These are phyloP conservation scores for Thermothielavioides terrestris DNA, from an alignment of 495 filamentous ascomycete genomes.

Conservation along the genomic window DNA sequence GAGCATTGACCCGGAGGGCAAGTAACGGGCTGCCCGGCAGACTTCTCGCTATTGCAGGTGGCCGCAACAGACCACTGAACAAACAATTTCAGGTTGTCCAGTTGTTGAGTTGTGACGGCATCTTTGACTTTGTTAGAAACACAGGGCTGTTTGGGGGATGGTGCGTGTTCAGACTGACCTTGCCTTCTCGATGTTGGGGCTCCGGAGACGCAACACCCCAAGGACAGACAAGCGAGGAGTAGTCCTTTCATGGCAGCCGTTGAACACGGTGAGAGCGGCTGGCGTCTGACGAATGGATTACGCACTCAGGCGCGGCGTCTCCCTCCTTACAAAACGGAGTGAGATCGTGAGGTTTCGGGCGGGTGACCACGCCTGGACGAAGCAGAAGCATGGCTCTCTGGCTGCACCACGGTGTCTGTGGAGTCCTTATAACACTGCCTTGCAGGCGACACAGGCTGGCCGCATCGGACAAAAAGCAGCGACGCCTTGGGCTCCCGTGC, in stretches of 20 bases:
- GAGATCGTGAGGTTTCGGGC: not conserved
- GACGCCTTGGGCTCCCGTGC: too few relatives aligned
- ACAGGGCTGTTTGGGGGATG: not conserved
- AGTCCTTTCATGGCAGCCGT: slow-evolving; percentile 16
- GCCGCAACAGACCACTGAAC: slow-evolving; percentile 62
- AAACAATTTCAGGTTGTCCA: slow-evolving; percentile 51
- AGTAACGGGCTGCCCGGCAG: slow-evolving; percentile 41
- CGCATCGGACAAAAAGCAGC: too few relatives aligned
- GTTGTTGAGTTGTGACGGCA: slow-evolving; percentile 26
- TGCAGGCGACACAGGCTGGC: not conserved
- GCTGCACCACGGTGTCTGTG: not conserved
- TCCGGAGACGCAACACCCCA: slow-evolving; percentile 11
- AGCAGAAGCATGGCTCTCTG: not conserved
- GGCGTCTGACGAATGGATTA: not conserved
- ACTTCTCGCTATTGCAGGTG: slow-evolving; percentile 54
- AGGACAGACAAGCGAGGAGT: slow-evolving; percentile 9
- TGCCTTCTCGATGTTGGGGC: slow-evolving; percentile 7
- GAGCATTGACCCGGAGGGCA: slow-evolving; percentile 57
- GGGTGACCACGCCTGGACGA: not conserved
- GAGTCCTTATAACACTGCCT: not conserved
- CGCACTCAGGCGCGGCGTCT: not conserved
- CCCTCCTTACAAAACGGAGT: not conserved
- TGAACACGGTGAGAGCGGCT: not conserved
- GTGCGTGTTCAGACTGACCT: slow-evolving; percentile 3
- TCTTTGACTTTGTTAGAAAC: slow-evolving; percentile 1